A percentile compares a stretch with the other conserved stretches of the same genome.
These are phyloP conservation scores for Diversispora eburnea DNA, from an alignment of 192 early-diverging fungal species.

Conservation along the genomic window DNA sequence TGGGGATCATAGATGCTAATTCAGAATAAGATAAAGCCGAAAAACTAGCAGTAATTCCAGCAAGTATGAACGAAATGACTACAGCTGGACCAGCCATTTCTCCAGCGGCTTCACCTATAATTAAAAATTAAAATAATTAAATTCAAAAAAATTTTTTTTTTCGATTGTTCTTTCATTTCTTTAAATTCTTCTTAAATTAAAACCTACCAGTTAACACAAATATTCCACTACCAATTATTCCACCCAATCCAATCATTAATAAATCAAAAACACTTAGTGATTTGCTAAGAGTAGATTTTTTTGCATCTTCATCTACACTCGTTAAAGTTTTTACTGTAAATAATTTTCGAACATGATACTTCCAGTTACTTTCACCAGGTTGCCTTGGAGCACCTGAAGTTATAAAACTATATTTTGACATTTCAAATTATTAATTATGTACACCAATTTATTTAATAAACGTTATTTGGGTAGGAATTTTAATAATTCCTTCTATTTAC, in stretches of 20 bases:
- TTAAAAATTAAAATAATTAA: not conserved
- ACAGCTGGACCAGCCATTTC: slow-evolving; percentile 80
- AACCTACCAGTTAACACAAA: slow-evolving; percentile 66
- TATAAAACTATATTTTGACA: slow-evolving; percentile 20
- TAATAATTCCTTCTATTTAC: too few species aligned
- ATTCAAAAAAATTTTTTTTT: not conserved
- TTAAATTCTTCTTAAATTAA: not conserved
- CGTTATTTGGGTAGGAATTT: too few species aligned
- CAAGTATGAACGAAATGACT: slow-evolving; percentile 75
- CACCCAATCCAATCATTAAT: slow-evolving; percentile 64
- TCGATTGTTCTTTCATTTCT: too few species aligned
- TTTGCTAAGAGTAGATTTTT: slow-evolving; percentile 49
- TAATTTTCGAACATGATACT: slow-evolving; percentile 19
- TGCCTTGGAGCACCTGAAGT: slow-evolving; percentile 16
- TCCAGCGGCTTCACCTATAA: slow-evolving; percentile 63
- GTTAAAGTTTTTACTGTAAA: slow-evolving; percentile 29
- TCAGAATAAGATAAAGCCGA: slow-evolving; percentile 85
- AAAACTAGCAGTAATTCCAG: slow-evolving; percentile 68
- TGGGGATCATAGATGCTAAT: slow-evolving; percentile 81
- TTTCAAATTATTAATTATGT: not conserved
- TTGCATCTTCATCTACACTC: slow-evolving; percentile 36
- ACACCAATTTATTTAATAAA: too few species aligned
- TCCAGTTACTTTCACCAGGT: not conserved
- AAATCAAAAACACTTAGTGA: slow-evolving; percentile 59
- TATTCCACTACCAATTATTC: slow-evolving; percentile 79